These are phyloP conservation scores for Leccinum subspadiceum DNA, from an alignment of 1,284 basidiomycete species.

Conservation along the genomic window DNA sequence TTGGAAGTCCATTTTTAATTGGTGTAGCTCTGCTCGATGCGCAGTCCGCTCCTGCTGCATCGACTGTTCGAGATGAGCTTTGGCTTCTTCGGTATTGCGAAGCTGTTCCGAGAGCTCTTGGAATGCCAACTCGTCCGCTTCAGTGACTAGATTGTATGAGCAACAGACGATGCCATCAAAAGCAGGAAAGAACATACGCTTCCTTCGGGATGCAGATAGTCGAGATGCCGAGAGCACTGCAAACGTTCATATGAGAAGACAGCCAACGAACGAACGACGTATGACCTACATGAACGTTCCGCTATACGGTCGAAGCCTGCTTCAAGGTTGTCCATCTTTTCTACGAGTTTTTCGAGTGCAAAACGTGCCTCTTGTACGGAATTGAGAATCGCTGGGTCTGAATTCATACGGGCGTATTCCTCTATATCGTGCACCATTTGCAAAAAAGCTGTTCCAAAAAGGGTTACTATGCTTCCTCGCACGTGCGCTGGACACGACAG, in stretches of 20 bases:
- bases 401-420: conserved; percentile 43
- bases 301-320: conserved; percentile 77
- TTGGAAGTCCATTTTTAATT: conserved; percentile 45
- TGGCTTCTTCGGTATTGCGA: conserved; percentile 51
- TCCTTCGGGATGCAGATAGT: conserved; percentile 60
- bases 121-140: conserved; percentile 68
- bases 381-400: conserved; percentile 45
- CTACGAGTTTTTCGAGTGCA: conserved; percentile 64
- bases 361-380: conserved; percentile 63
- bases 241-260: conserved; percentile 5
- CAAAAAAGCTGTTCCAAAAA: conserved; percentile 51
- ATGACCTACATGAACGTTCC: conserved; percentile 67
- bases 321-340: conserved; percentile 75
- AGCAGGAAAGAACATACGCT: conserved; percentile 48
- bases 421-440: conserved; percentile 67
- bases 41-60: conserved; percentile 54
- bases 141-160: conserved; percentile 47
- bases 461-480: not conserved
- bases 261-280: conserved; percentile 1
- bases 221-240: conserved; percentile 70
- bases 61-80: conserved; percentile 49
- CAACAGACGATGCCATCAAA: not conserved
- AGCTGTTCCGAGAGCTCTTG: conserved; percentile 67
- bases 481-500: not conserved
- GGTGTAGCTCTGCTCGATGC: conserved; percentile 54